These are phyloP conservation scores for Aciculosporium take DNA, from an alignment of 2,329 filamentous ascomycete species.

Conservation along the genomic window DNA sequence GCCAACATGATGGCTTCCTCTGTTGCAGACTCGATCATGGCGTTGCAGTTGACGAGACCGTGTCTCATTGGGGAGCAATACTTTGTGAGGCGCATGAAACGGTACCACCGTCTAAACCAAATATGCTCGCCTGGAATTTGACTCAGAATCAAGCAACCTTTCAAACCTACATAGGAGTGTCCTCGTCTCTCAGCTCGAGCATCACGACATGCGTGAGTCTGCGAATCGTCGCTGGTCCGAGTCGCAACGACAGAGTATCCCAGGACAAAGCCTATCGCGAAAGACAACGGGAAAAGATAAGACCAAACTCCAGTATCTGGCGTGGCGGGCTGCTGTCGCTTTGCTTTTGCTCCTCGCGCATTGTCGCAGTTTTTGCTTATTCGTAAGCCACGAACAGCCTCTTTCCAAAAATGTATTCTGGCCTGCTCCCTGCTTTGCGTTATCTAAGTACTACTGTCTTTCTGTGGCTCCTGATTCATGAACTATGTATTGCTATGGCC, in stretches of 20 bases:
- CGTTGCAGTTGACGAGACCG: background rate
- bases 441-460: slow-evolving; percentile 5
- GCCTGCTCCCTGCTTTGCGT: slow-evolving; percentile 6
- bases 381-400: slow-evolving; percentile 3
- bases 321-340: slow-evolving; percentile 1
- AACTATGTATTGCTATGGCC: slow-evolving; percentile 2
- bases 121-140: background rate
- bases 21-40: background rate
- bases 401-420: background rate
- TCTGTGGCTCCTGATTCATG: slow-evolving; percentile 2
- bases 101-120: too few relatives aligned
- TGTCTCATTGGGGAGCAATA: too few relatives aligned
- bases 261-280: too few relatives aligned
- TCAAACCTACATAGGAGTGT: too few relatives aligned
- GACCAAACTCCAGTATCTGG: background rate
- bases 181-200: background rate
- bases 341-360: slow-evolving; percentile 7
- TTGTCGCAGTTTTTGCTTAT: slow-evolving; percentile 6
- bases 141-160: background rate
- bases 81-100: too few relatives aligned
- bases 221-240: background rate
- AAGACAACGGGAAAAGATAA: background rate
- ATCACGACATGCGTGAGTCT: background rate
- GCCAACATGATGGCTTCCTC: background rate
- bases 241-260: background rate